These are phyloP conservation scores for Trichosporon asahii DNA, from an alignment of 1,284 basidiomycete species.

Conservation along the genomic window DNA sequence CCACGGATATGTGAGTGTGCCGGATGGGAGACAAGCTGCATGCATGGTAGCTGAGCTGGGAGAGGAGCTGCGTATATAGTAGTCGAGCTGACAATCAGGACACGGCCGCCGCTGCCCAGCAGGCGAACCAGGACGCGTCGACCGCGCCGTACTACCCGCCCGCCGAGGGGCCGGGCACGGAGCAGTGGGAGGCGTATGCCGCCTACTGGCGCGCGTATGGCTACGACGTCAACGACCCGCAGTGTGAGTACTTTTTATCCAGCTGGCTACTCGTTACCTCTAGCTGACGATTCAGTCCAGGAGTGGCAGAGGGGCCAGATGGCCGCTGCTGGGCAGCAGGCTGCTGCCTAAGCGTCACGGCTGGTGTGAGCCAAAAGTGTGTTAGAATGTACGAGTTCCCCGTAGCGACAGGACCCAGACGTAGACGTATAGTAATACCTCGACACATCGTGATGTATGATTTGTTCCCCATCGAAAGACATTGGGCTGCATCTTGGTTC, in stretches of 20 bases:
- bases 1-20: conserved; percentile 67
- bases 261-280: too few species aligned
- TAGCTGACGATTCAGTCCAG: conserved; percentile 36
- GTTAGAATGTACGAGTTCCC: not conserved
- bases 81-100: conserved; percentile 39
- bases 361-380: not conserved
- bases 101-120: conserved; percentile 55
- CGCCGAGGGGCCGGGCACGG: conserved; percentile 46
- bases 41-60: conserved; percentile 39
- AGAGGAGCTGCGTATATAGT: too few species aligned
- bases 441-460: not conserved
- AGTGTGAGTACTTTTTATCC: conserved; percentile 37
- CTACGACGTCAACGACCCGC: conserved; percentile 70
- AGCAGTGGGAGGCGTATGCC: conserved; percentile 51
- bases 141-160: conserved; percentile 51
- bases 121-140: conserved; percentile 39
- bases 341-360: not conserved
- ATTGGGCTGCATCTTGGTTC: not conserved
- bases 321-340: conserved; percentile 14
- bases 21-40: too few species aligned
- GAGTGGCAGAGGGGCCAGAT: conserved; percentile 48
- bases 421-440: not conserved
- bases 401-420: not conserved
- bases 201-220: conserved; percentile 69
- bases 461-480: not conserved